Base-by-base conservation (phyloP, 2,329 filamentous ascomycete genomes). In the Fusarium sp. region DNA sequence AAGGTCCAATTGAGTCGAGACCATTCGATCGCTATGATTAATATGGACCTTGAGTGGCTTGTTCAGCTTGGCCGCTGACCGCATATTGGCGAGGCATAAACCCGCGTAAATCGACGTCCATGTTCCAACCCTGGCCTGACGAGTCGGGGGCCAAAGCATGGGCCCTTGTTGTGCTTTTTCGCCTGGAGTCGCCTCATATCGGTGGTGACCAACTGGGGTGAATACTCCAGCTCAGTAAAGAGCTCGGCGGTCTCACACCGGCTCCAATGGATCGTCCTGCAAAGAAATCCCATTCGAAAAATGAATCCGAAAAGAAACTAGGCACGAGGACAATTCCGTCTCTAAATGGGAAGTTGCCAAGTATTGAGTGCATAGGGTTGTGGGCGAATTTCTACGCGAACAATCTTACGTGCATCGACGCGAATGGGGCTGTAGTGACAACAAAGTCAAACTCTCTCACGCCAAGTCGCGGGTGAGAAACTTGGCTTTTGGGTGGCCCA, bases 81-180 rank as follows among this genome's bases (percentile, higher is more conserved):
- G 69, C 57, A 71, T 69, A 32, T 66, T 70, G 63, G 48, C 52
- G 49, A 57, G 52, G 65, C 68, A 58, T 69, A 56, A 71, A 59
- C 45, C 61, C n/a, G 54, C 49, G 37, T 53, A 22, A 54, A 59
- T 56, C 32, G 16, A 51, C 45, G 52, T 46, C 40, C 52, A 67
- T 61, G 58, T 29, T 40, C 52, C n/a, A 24, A 58, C 41, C 69
- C 69, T 71, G 57, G 69, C 25, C 48, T 57, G 44, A 55, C 27
- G 47, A 49, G 55, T 34, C 41, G 49, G 44, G 56, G 34, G 27
- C 25, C 32, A 49, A 58, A 58, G 51, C 60, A 59, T 65, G 60
- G 61, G 29, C 51, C 61, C 44, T 52, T n/a, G 61, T 29, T 55
- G 41, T 41, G 37, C n/a, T 48, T 45, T 54, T 14, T 55, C 49